phyloP scores from a whole-genome alignment of 2,329 filamentous ascomycete species.

The Colletotrichum coccodes region DNA sequence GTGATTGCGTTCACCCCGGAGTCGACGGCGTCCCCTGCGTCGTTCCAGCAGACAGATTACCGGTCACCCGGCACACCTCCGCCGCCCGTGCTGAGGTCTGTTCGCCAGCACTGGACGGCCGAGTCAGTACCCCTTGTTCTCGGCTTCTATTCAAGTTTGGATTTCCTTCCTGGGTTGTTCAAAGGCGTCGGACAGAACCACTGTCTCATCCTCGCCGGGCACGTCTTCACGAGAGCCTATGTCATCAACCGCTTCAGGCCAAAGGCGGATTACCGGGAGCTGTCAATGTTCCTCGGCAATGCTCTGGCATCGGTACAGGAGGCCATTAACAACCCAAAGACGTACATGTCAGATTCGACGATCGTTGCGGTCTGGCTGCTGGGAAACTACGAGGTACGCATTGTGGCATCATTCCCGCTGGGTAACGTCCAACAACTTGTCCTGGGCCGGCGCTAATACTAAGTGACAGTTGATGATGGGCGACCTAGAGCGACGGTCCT shows the following conservation, averaged over 20 bases:
- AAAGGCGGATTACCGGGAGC: slow-evolving; percentile 42
- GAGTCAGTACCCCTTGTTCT: slow-evolving; percentile 52
- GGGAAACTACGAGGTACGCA: slow-evolving; percentile 49
- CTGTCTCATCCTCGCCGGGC: slow-evolving; percentile 50
- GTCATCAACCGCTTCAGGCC: slow-evolving; percentile 48
- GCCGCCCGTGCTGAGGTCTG: background rate
- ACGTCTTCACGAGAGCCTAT: slow-evolving; percentile 52
- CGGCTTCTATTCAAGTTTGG: slow-evolving; percentile 47
- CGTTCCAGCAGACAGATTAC: background rate
- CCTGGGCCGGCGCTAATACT: background rate
- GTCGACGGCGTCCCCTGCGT: slow-evolving; percentile 5
- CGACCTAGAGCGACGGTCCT: slow-evolving; percentile 39
- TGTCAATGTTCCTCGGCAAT: slow-evolving; percentile 48
- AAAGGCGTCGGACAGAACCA: slow-evolving; percentile 39
- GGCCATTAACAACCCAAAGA: slow-evolving; percentile 43
- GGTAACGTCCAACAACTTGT: background rate
- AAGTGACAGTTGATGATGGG: slow-evolving; percentile 46
- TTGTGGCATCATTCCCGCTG: too few species aligned
- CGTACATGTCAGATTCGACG: slow-evolving; percentile 44
- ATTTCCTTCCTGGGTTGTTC: slow-evolving; percentile 46
- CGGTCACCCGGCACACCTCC: background rate
- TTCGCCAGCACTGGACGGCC: slow-evolving; percentile 50
- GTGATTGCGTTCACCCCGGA: background rate
- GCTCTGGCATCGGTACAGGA: slow-evolving; percentile 49
- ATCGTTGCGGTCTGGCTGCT: slow-evolving; percentile 53